phyloP scores from a whole-genome alignment of 1,284 basidiomycete genomes.

The Sparassis latifolia region DNA sequence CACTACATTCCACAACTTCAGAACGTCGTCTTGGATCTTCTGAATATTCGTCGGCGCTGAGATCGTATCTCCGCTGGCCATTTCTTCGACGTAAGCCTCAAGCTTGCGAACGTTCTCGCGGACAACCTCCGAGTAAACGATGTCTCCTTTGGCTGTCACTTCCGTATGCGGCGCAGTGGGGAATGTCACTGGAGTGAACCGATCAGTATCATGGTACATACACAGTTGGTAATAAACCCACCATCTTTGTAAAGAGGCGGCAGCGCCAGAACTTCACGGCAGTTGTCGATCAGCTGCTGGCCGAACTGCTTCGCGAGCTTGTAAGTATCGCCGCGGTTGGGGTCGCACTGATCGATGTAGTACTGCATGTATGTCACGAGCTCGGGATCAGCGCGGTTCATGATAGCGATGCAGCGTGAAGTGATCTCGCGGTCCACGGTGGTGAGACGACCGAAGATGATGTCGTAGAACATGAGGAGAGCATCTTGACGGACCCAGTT shows the following conservation, averaged over 20 bases:
- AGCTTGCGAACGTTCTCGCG: slow-evolving; percentile 95
- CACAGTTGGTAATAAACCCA: slow-evolving; percentile 28
- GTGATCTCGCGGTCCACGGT: slow-evolving; percentile 94
- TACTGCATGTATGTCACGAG: slow-evolving; percentile 94
- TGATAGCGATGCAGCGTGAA: slow-evolving; percentile 94
- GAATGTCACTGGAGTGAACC: slow-evolving; percentile 71
- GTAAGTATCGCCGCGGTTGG: slow-evolving; percentile 86
- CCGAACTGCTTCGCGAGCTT: slow-evolving; percentile 94
- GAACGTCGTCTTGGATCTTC: slow-evolving; percentile 93
- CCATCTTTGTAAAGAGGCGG: slow-evolving; percentile 92
- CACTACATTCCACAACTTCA: slow-evolving; percentile 96
- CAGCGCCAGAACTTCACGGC: slow-evolving; percentile 75
- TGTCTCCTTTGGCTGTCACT: slow-evolving; percentile 89
- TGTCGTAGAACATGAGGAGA: slow-evolving; percentile 94
- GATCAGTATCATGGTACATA: slow-evolving; percentile 3
- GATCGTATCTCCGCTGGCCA: slow-evolving; percentile 91
- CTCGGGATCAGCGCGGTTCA: slow-evolving; percentile 93
- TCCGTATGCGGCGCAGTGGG: slow-evolving; percentile 96
- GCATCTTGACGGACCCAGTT: slow-evolving; percentile 99
- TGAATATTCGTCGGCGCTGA: slow-evolving; percentile 84
- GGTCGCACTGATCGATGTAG: slow-evolving; percentile 81
- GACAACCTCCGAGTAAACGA: slow-evolving; percentile 91
- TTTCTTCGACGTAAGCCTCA: slow-evolving; percentile 97
- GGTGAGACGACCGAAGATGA: slow-evolving; percentile 90
- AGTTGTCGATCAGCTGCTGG: slow-evolving; percentile 94